Evolutionary conservation across 1,284 basidiomycete genomes (phyloP).

Genomic region (Stygiomarasmius scandens): DNA sequence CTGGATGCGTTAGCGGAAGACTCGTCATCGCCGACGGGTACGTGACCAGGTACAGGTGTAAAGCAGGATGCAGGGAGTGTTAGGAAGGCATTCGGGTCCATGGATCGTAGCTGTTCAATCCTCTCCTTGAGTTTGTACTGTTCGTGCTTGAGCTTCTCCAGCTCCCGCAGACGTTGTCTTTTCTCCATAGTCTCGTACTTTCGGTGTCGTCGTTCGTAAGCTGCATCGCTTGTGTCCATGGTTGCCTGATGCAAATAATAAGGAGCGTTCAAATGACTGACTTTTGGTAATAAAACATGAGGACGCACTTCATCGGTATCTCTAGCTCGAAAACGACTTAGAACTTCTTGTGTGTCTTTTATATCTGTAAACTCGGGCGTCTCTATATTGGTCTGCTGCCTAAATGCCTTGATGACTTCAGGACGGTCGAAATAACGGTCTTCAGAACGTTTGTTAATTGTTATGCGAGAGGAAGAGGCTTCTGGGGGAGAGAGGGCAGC

Average conservation of each 20-base stretch:
- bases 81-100: conserved; percentile 73
- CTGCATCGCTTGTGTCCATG: conserved; percentile 80
- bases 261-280: conserved; percentile 14
- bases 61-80: conserved; percentile 60
- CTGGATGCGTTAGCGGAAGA: conserved; percentile 30
- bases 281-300: conserved; percentile 13
- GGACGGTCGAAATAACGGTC: conserved; percentile 78
- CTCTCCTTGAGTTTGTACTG: conserved; percentile 90
- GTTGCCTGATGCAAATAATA: conserved; percentile 42
- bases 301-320: conserved; percentile 67
- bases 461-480: conserved; percentile 36
- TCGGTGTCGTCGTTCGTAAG: conserved; percentile 83
- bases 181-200: conserved; percentile 89
- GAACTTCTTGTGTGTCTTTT: conserved; percentile 60
- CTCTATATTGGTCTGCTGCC: conserved; percentile 69
- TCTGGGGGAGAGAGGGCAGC: conserved; percentile 44
- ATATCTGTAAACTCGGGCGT: conserved; percentile 69
- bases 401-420: conserved; percentile 71
- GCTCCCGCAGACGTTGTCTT: conserved; percentile 81
- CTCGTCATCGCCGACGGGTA: conserved; percentile 30
- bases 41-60: conserved; percentile 33
- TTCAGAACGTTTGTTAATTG: conserved; percentile 60
- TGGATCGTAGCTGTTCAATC: conserved; percentile 79
- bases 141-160: conserved; percentile 88
- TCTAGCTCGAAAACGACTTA: conserved; percentile 68